Conservation (phyloP, 176 grass and related monocot genomes). For the Leersia perrieri region DNA sequence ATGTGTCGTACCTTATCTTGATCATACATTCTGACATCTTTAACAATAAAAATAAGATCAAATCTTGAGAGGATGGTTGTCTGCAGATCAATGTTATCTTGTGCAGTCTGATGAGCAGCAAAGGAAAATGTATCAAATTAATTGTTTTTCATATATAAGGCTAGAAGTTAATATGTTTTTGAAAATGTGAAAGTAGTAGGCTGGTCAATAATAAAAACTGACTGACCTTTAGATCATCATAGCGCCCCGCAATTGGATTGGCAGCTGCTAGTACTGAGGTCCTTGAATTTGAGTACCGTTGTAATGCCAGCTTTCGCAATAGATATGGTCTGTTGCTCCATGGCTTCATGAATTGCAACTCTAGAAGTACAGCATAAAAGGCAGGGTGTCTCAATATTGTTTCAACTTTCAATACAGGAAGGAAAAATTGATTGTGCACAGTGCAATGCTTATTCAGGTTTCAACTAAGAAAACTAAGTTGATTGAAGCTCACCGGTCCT, state of each 20-base stretch:
- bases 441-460: not conserved
- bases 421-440: not conserved
- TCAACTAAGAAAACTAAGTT: not conserved
- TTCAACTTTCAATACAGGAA: not conserved
- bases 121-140: constrained; percentile 3
- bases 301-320: constrained; percentile 99
- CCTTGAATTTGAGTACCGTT: constrained; percentile 95
- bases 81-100: constrained; percentile 98
- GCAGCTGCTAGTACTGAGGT: constrained; percentile 98
- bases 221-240: constrained; percentile 89
- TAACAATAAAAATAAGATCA: constrained; percentile 97
- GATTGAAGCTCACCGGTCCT: constrained; percentile 64
- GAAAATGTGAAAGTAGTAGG: not conserved
- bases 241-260: constrained; percentile 87
- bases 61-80: constrained; percentile 98
- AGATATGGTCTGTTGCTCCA: constrained; percentile 99
- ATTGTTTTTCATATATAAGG: not conserved
- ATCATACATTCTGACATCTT: constrained; percentile 85
- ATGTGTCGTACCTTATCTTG: constrained; percentile 80
- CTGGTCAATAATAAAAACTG: not conserved
- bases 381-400: not conserved
- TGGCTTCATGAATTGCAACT: constrained; percentile 98
- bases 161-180: not conserved
- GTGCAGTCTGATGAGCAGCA: constrained; percentile 63
- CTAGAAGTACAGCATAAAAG: constrained; percentile 33